A percentile compares a stretch with the other conserved stretches of the same genome.
These are phyloP conservation scores for Globisporangium irregulare DNA, from an alignment of 352 stramenopile species.

Conservation along the genomic window DNA sequence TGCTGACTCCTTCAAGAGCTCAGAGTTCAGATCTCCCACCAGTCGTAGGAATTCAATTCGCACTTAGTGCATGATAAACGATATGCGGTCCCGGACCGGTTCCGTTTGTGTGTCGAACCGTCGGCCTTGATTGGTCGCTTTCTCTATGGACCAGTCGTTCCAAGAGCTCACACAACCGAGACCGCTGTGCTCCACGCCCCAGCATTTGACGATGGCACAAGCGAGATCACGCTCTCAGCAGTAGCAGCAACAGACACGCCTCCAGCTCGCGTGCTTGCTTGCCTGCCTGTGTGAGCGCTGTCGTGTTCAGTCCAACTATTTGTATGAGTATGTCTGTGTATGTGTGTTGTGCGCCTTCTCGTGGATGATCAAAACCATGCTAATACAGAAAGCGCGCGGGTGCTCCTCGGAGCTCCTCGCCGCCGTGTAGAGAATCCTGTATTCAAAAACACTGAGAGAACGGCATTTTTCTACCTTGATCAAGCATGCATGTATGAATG, in stretches of 20 bases:
- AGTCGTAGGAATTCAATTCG: background rate
- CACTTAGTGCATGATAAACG: background rate
- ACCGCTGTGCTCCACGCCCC: too few relatives aligned
- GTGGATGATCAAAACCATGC: constrained; percentile 68
- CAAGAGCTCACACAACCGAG: too few relatives aligned
- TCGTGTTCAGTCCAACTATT: too few relatives aligned
- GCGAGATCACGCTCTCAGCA: constrained; percentile 3
- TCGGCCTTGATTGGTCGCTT: background rate
- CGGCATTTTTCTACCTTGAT: background rate
- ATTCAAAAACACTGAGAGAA: constrained; percentile 84
- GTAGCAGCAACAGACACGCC: too few relatives aligned
- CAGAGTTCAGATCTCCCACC: background rate
- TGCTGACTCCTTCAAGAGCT: background rate
- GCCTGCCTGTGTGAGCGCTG: too few relatives aligned
- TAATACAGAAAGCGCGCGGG: constrained; percentile 60
- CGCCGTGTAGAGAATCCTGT: constrained; percentile 60
- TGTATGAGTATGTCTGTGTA: constrained; percentile 7
- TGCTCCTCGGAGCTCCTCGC: constrained; percentile 16
- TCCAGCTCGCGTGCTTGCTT: too few relatives aligned
- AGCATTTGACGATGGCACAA: background rate
- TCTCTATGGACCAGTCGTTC: constrained; percentile 8
- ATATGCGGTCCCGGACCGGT: background rate
- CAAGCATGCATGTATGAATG: constrained; percentile 3
- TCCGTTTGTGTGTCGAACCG: background rate
- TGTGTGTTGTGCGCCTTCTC: constrained; percentile 31